These are phyloP conservation scores for Alternaria incomplexa DNA, from an alignment of 2,329 filamentous ascomycete species.

Conservation along the genomic window DNA sequence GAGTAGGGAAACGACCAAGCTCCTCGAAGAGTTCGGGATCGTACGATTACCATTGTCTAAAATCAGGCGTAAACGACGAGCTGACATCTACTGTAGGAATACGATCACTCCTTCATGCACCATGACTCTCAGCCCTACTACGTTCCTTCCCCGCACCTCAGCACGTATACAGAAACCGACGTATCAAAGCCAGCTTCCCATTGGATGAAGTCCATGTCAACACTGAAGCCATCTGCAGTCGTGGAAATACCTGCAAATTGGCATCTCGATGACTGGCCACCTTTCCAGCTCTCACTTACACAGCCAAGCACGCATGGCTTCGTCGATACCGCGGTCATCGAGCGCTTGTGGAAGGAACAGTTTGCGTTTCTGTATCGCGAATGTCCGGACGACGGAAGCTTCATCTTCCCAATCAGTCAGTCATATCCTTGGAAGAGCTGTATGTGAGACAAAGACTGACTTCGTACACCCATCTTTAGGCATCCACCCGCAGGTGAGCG, in stretches of 20 bases:
- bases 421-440: neutral
- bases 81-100: slow-evolving; percentile 49
- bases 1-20: slow-evolving; percentile 45
- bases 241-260: slow-evolving; percentile 57
- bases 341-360: slow-evolving; percentile 55
- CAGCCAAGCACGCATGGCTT: slow-evolving; percentile 62
- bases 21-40: slow-evolving; percentile 52
- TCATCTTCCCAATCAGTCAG: slow-evolving; percentile 54
- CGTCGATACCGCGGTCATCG: slow-evolving; percentile 51
- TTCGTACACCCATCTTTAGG: neutral
- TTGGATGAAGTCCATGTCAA: slow-evolving; percentile 50
- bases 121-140: slow-evolving; percentile 55
- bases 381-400: slow-evolving; percentile 48
- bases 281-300: slow-evolving; percentile 50
- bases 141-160: slow-evolving; percentile 46
- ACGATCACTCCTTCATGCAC: slow-evolving; percentile 59
- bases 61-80: neutral
- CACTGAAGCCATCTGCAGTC: slow-evolving; percentile 39
- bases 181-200: slow-evolving; percentile 35
- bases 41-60: slow-evolving; percentile 11
- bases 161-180: slow-evolving; percentile 50
- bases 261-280: slow-evolving; percentile 59
- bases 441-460: neutral
- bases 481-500: slow-evolving; percentile 57
- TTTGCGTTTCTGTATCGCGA: slow-evolving; percentile 55